Evolutionary conservation across 2,329 filamentous ascomycete genomes (phyloP), one percentile per base, ranked within the genome.

Genomic region (Ramichloridium luteum): DNA sequence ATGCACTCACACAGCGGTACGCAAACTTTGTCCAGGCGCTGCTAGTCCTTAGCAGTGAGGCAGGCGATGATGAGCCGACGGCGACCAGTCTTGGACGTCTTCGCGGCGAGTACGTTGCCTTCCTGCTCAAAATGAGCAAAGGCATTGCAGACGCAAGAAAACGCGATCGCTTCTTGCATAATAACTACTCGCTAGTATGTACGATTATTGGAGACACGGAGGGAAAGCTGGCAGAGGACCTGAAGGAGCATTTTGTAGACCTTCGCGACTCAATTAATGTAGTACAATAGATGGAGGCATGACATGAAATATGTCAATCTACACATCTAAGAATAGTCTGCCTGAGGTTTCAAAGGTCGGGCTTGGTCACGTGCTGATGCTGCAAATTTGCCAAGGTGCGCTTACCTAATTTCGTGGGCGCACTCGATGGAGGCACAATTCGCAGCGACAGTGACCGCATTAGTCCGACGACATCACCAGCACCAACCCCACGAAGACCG

Each of bases 171-270:
- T 96, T 96, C 52, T 57, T 98, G 48, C 90, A 81, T 53, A 98
- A 96, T 54, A 98, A 98, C 56, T 96, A 93, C 57, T 92, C 83
- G 32, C 65, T 98, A 41, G 72, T 98, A n/a, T 66, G 84, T 48
- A 94, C 90, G 8, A 94, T 98, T 40, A 80, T 98, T 36, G 63
- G 60, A 16, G 65, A 88, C 47, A 69, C 74, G 4, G 67, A 69
- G 8, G 83, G 83, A 3, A 82, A 81, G 54, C 55, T 88, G 49
- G 73, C 80, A 1, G 61, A 64, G 14, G 85, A 93, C 49, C 76
- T 88, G 55, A 77, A 77, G 57, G 67, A 65, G 44, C 72, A 85
- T 57, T 86, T 90, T 53, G 77, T 80, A 51, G 64, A 64, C 33
- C 54, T 84, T 44, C 58, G 54, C 44, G 59, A 62, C 37, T 40